Evolutionary conservation across 192 early-diverging fungal genomes (phyloP), one percentile per base, ranked within the genome.

Genomic region (Podila minutissima): DNA sequence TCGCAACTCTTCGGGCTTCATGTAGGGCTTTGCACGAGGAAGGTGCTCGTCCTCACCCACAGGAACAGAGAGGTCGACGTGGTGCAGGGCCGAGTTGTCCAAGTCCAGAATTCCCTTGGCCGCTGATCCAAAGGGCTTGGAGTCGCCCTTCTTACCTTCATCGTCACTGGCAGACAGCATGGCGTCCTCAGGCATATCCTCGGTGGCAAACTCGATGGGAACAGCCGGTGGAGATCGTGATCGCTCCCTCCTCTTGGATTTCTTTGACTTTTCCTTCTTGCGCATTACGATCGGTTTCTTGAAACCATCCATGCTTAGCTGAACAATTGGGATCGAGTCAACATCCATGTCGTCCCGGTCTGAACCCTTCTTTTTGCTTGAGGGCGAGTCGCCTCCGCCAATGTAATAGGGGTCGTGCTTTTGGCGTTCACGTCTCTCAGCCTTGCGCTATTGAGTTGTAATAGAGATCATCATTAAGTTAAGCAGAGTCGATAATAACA

Each of bases 321-420:
- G 83, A 4, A 97, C 91, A 58, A 97, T 92, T 5, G 94, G 94
- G 64, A 97, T 96, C 15, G 88, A 87, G 67, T 97, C 92, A 0
- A 95, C 93, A 66, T 93, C 92, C 64, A 89, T 85, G 72, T 93
- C 89, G 26, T 89, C 88, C 10, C 74, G 75, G 53, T 82, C 32
- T 50, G 58, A 63, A 37, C 71, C 35, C 51, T 82, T 49, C 29
- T 85, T 84, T 24, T 71, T 46, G 37, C 67, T 82, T 59, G 86
- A 86, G 5, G 73, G 41, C 31, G 82, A 71, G 19, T 82, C 74
- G 46, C 86, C 81, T 35, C 82, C 81, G 46, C 88, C 86, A 64
- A 92, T 93, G 64, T 95, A 92, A 70, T 89, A 93, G 31, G 89
- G 89, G 74, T 93, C 91, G 65, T 87, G 84, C 55, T 88, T 86